Evolutionary conservation across 768 basidiomycete species (phyloP).

Genomic region (Paxillus involutus): DNA sequence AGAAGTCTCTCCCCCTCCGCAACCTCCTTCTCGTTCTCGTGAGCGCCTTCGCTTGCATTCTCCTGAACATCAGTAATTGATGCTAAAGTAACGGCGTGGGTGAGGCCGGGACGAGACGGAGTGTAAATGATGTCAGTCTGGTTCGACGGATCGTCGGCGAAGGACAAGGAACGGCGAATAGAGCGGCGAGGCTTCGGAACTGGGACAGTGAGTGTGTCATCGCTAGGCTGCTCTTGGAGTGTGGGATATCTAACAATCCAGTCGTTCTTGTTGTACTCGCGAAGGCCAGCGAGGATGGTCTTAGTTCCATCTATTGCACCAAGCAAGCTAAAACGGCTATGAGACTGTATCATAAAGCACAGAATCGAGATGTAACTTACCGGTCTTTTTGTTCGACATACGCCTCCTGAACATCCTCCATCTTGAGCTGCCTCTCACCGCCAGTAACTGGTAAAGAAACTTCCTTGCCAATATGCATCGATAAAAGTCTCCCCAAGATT

Average conservation of each 20-base stretch:
- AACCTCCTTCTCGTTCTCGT: conserved; percentile 21
- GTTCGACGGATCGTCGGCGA: conserved; percentile 77
- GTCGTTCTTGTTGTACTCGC: conserved; percentile 78
- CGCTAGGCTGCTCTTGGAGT: conserved; percentile 47
- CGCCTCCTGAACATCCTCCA: conserved; percentile 73
- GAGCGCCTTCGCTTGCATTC: conserved; percentile 4
- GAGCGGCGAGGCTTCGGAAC: conserved; percentile 35
- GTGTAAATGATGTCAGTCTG: conserved; percentile 66
- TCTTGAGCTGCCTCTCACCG: conserved; percentile 40
- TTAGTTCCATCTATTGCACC: conserved; percentile 75
- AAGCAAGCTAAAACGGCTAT: conserved; percentile 44
- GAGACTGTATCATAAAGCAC: background rate
- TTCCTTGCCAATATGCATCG: conserved; percentile 18
- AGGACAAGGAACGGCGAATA: conserved; percentile 72
- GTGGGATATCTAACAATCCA: conserved; percentile 92
- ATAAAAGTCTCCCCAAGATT: conserved; percentile 4
- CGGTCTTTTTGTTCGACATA: conserved; percentile 75
- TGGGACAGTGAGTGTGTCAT: conserved; percentile 27
- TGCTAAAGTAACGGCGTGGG: conserved; percentile 60
- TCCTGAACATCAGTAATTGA: conserved; percentile 50
- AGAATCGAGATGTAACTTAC: conserved; percentile 40
- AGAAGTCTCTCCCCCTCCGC: conserved; percentile 37
- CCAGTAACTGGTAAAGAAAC: conserved; percentile 9
- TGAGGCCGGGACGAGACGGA: conserved; percentile 45
- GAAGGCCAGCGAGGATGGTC: conserved; percentile 65